phyloP scores from a whole-genome alignment of 169 alveolate species.

The Plasmodium vinckei region DNA sequence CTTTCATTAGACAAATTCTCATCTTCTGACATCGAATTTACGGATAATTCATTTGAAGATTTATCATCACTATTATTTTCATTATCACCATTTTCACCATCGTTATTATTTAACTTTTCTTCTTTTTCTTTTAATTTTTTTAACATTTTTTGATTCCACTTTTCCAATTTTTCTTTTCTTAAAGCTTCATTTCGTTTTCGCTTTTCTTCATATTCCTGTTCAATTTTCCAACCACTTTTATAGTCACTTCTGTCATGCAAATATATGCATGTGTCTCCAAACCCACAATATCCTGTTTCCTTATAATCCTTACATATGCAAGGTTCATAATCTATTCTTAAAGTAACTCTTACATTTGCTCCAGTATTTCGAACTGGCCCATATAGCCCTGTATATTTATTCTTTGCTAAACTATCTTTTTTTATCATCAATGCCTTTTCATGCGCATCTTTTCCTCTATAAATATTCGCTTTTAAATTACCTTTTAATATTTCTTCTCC shows the following conservation, averaged over 20 bases:
- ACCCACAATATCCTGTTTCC: conserved; percentile 98
- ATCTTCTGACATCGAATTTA: conserved; percentile 53
- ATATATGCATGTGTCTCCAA: conserved; percentile 97
- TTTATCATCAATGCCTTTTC: conserved; percentile 83
- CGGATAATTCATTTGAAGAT: conserved; percentile 7
- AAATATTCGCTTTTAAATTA: conserved; percentile 86
- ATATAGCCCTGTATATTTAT: conserved; percentile 89
- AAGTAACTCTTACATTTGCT: conserved; percentile 92
- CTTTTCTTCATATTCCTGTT: conserved; percentile 93
- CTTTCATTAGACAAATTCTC: conserved; percentile 40
- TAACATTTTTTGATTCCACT: conserved; percentile 81
- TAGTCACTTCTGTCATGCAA: conserved; percentile 98
- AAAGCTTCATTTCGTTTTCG: conserved; percentile 87
- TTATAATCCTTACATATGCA: conserved; percentile 97
- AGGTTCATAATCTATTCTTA: conserved; percentile 96
- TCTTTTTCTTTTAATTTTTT: conserved; percentile 78
- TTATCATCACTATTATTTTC: conserved; percentile 69
- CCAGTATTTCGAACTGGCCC: conserved; percentile 92
- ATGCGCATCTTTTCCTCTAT: conserved; percentile 91
- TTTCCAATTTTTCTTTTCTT: conserved; percentile 82
- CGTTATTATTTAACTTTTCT: conserved; percentile 71
- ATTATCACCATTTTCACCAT: conserved; percentile 10
- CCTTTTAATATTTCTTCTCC: conserved; percentile 87
- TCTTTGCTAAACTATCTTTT: conserved; percentile 88
- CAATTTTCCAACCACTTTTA: conserved; percentile 95